Evolutionary conservation across 768 basidiomycete species (phyloP).

Genomic region (Crepidotus variabilis): DNA sequence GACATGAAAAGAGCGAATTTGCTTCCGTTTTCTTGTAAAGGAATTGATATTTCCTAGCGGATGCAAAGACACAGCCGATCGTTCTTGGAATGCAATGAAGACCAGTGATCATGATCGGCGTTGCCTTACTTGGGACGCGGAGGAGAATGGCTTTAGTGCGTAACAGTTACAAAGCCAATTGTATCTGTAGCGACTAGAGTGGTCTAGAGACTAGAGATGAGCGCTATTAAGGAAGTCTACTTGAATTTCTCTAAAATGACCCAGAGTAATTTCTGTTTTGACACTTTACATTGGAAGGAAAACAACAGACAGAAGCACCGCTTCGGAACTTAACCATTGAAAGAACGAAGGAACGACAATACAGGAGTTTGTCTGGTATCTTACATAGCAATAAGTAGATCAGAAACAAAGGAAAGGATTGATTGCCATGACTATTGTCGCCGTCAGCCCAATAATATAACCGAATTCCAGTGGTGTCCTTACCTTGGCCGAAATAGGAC

Average conservation of each 20-base stretch:
- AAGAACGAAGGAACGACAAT: not conserved
- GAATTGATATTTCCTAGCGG: not conserved
- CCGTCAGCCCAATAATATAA: not conserved
- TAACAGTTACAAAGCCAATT: not conserved
- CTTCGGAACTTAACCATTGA: not conserved
- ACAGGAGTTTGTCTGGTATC: not conserved
- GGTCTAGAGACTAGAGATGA: too few relatives aligned
- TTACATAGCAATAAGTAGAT: not conserved
- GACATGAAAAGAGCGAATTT: not conserved
- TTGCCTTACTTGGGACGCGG: not conserved
- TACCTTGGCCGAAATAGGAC: slow-evolving; percentile 44
- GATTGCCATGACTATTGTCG: slow-evolving; percentile 10
- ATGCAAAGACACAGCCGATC: not conserved
- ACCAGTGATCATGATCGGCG: not conserved
- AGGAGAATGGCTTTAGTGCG: not conserved
- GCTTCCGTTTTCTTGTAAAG: not conserved
- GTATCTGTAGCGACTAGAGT: not conserved
- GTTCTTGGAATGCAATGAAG: not conserved
- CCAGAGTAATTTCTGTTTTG: too few relatives aligned
- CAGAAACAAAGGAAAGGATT: slow-evolving; percentile 16
- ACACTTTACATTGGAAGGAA: too few relatives aligned
- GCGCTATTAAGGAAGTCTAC: too few relatives aligned
- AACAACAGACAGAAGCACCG: not conserved
- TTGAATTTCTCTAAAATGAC: too few relatives aligned
- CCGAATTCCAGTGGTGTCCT: slow-evolving; percentile 1